phyloP scores from a whole-genome alignment of 2,329 filamentous ascomycete genomes.

The Incumbomyces lentus region DNA sequence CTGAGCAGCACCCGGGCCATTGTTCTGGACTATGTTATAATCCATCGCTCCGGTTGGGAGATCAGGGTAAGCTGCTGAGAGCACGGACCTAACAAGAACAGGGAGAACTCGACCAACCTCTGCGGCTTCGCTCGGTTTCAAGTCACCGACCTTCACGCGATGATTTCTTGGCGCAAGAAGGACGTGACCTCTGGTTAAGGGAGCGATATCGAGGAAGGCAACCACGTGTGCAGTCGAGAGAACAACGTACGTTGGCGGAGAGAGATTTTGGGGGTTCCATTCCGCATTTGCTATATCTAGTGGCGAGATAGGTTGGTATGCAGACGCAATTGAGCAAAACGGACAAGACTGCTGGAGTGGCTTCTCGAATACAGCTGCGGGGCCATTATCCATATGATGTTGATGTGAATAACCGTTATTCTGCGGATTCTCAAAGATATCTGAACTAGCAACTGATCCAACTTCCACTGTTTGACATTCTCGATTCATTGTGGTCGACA shows the following conservation, averaged over 20 bases:
- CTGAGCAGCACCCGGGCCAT: conserved; percentile 78
- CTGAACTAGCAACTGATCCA: too few relatives aligned
- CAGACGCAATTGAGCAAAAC: conserved; percentile 48
- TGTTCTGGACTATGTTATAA: conserved; percentile 97
- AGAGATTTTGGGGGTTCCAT: conserved; percentile 14
- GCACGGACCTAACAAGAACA: conserved; percentile 57
- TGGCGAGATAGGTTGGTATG: conserved; percentile 34
- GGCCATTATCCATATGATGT: too few relatives aligned
- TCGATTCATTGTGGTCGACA: too few relatives aligned
- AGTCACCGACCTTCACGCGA: conserved; percentile 64
- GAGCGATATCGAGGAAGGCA: conserved; percentile 89
- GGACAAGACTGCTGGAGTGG: conserved; percentile 32
- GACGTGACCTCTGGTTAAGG: conserved; percentile 71
- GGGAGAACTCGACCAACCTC: conserved; percentile 43
- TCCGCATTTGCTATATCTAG: conserved; percentile 10
- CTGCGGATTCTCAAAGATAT: too few relatives aligned
- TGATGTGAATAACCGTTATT: too few relatives aligned
- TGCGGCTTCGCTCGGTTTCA: conserved; percentile 51
- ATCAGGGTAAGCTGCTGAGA: conserved; percentile 51
- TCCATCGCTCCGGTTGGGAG: conserved; percentile 41
- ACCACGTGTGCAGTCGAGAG: conserved; percentile 68
- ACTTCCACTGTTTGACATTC: too few relatives aligned
- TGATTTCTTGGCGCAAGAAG: conserved; percentile 71
- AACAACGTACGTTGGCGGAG: conserved; percentile 43
- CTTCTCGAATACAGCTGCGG: too few relatives aligned